Conservation (phyloP, 257 asterid species). For the Haberlea rhodopensis region DNA sequence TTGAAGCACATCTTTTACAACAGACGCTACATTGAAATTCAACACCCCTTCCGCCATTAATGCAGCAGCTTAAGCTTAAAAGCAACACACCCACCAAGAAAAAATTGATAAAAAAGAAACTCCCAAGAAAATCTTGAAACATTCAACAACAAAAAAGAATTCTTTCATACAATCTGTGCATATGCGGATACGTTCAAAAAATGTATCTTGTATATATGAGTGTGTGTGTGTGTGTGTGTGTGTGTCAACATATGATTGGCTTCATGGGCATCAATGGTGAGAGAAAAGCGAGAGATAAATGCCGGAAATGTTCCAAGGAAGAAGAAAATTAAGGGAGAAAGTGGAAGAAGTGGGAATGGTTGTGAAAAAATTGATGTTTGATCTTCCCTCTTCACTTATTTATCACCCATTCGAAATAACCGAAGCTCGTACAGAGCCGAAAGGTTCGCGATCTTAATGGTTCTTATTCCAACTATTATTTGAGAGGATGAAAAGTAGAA, state of each 20-base stretch:
- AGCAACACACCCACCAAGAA: slow-evolving; percentile 29
- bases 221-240: slow-evolving; percentile 6
- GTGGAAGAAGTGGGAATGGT: slow-evolving; percentile 13
- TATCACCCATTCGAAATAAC: slow-evolving; percentile 20
- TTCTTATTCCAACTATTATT: slow-evolving; percentile 6
- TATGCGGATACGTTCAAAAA: not conserved
- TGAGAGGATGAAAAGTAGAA: too few relatives aligned
- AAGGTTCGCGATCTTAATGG: slow-evolving; percentile 39
- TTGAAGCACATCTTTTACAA: slow-evolving; percentile 68
- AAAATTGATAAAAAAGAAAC: slow-evolving; percentile 25
- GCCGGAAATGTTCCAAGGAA: slow-evolving; percentile 35
- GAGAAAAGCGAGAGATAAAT: slow-evolving; percentile 29
- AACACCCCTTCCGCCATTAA: slow-evolving; percentile 60
- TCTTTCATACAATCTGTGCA: slow-evolving; percentile 18
- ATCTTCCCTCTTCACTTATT: not conserved
- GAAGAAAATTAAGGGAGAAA: slow-evolving; percentile 14
- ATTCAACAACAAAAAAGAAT: slow-evolving; percentile 36
- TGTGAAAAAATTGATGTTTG: slow-evolving; percentile 25
- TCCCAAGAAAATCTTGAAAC: slow-evolving; percentile 18
- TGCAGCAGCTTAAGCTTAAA: slow-evolving; percentile 22
- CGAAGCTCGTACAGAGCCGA: slow-evolving; percentile 40
- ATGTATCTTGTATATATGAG: slow-evolving; percentile 16
- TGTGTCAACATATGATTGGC: slow-evolving; percentile 19
- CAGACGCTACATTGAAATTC: slow-evolving; percentile 53
- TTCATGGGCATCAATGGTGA: slow-evolving; percentile 22